Evolutionary conservation across 2,329 filamentous ascomycete species (phyloP), one percentile per base, ranked within the genome.

Genomic region (Karstenula rhodostoma): DNA sequence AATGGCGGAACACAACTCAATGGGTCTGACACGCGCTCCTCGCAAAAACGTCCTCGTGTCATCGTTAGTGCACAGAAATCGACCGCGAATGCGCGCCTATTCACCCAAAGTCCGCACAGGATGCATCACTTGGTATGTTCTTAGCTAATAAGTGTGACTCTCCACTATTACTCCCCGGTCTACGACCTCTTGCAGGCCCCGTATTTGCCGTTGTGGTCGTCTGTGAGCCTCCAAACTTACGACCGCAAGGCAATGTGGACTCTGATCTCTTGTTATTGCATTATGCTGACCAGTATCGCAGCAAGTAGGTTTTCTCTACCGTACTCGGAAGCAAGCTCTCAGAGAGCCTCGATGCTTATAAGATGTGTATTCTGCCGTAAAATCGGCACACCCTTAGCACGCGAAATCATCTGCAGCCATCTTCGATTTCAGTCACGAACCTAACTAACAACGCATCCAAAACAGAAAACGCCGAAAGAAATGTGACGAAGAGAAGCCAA

Each of bases 401-500:
- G 37, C 9, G 17, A 40, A 40, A 19, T 6, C 13, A 40, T n/a
- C 37, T 7, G n/a, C 17, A 1, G 37, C n/a, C 17, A n/a, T 2
- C 2, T 2, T n/a, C 9, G 37, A 9, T 40, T 1, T 17, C n/a
- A 6, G 4, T 40, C 13, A n/a, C n/a, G 37, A 19, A 40, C n/a
- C 9, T 6, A 19, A n/a, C 37, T 40, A 40, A 40, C 37, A 2
- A 40, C n/a, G 7, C 2, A 19, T n/a, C 37, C 37, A 6, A 17
- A 6, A 15, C 19, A 62, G 59, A 56, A 56, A 51, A 49, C 59
- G 59, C 3, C 46, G 59, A 35, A 62, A 62, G 40, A 62, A 62
- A 56, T 62, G 59, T 47, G 59, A 62, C 46, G 59, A 62, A 52
- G 59, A 62, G 51, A 62, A 59, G 35, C 59, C 59, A 51, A 62